phyloP scores from a whole-genome alignment of 1,139 yeast species.

The Yamadazyma jaroonii region DNA sequence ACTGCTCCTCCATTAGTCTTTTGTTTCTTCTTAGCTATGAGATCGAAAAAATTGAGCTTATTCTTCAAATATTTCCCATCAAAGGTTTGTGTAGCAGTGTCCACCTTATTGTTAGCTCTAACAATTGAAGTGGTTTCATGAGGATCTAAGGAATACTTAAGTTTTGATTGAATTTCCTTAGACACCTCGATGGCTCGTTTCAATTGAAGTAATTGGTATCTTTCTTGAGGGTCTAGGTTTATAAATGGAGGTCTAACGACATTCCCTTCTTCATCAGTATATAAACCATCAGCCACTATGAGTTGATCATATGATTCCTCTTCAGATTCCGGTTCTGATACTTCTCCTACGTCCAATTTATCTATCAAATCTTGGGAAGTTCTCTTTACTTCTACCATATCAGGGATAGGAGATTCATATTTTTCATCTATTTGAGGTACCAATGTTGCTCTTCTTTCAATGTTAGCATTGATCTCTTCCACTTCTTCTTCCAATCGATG shows the following conservation, averaged over 20 bases:
- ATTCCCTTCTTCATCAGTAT: slow-evolving; percentile 37
- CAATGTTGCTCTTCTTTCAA: slow-evolving; percentile 29
- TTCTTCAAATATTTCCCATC: slow-evolving; percentile 27
- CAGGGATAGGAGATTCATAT: slow-evolving; percentile 20
- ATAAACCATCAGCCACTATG: slow-evolving; percentile 25
- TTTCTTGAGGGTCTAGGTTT: slow-evolving; percentile 43
- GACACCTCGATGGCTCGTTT: slow-evolving; percentile 39
- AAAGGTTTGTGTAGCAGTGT: slow-evolving; percentile 44
- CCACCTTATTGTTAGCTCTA: slow-evolving; percentile 26
- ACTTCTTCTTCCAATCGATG: slow-evolving; percentile 22
- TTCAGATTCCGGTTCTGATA: slow-evolving; percentile 3
- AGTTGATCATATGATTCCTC: slow-evolving; percentile 3
- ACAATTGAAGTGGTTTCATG: slow-evolving; percentile 31
- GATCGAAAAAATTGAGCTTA: slow-evolving; percentile 21
- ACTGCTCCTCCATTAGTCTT: slow-evolving; percentile 17
- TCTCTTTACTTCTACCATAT: slow-evolving; percentile 15
- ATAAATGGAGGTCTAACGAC: slow-evolving; percentile 47
- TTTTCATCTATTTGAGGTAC: slow-evolving; percentile 7
- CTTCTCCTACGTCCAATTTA: slow-evolving; percentile 5
- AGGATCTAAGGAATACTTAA: slow-evolving; percentile 42
- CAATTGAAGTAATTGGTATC: slow-evolving; percentile 41
- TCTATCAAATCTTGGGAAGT: slow-evolving; percentile 19
- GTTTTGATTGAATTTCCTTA: slow-evolving; percentile 27
- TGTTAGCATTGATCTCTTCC: slow-evolving; percentile 25
- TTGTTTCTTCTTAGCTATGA: slow-evolving; percentile 16